These are phyloP conservation scores for Calcarisporium arbuscula DNA, from an alignment of 2,329 filamentous ascomycete species.

Conservation along the genomic window DNA sequence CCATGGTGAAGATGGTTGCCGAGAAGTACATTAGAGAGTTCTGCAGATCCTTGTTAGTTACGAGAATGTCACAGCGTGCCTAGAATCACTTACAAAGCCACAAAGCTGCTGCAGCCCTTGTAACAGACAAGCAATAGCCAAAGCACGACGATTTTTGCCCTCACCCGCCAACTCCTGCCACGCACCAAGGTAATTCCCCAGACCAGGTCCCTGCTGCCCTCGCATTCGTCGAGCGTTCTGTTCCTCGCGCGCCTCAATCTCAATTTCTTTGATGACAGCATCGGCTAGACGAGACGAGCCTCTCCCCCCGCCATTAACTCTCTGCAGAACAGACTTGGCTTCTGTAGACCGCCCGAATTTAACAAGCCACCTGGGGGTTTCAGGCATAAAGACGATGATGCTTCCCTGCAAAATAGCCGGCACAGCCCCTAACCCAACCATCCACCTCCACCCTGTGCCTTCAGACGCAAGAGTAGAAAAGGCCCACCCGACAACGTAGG, in stretches of 20 bases:
- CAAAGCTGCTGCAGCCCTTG: conserved; percentile 86
- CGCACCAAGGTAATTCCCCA: conserved; percentile 34
- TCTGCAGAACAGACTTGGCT: conserved; percentile 59
- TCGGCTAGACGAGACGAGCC: conserved; percentile 45
- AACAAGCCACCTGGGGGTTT: conserved; percentile 84
- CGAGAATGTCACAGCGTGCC: neutral
- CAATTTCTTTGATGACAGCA: conserved; percentile 60
- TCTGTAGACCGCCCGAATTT: conserved; percentile 55
- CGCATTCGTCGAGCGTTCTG: conserved; percentile 39
- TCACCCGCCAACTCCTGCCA: conserved; percentile 50
- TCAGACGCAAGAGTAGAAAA: conserved; percentile 51
- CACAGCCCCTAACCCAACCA: conserved; percentile 77
- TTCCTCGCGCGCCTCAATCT: conserved; percentile 68
- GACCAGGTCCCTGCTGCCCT: conserved; percentile 18
- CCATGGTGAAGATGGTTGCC: conserved; percentile 70
- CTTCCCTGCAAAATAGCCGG: conserved; percentile 68
- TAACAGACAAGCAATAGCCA: conserved; percentile 79
- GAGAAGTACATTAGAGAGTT: conserved; percentile 93
- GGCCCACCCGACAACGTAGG: conserved; percentile 76
- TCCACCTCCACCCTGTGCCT: conserved; percentile 74
- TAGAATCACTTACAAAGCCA: conserved; percentile 58
- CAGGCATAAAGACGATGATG: conserved; percentile 69
- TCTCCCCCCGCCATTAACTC: conserved; percentile 50
- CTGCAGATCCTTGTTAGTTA: conserved; percentile 25
- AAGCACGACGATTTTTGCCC: conserved; percentile 63